Percentiles rank a stretch among this genome's conserved stretches.
phyloP scores from a whole-genome alignment of 208 protist genomes.

The Wallacemonas sp. region DNA sequence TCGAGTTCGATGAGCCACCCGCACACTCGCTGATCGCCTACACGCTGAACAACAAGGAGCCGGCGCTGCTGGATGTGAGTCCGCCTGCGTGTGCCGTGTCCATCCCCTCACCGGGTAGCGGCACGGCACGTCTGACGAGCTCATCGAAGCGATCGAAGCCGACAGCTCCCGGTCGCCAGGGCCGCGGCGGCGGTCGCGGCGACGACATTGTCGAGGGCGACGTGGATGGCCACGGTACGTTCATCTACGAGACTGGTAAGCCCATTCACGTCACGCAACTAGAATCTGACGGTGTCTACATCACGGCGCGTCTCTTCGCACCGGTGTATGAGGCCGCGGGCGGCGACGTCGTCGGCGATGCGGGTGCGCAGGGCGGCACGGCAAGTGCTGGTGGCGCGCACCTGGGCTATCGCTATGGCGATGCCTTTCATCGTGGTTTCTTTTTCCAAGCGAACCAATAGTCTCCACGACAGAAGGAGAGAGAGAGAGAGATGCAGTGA shows the following conservation, averaged over 20 bases:
- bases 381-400: constrained; percentile 36
- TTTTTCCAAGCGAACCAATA: constrained; percentile 18
- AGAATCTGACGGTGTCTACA: constrained; percentile 49
- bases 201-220: constrained; percentile 38
- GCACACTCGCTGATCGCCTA: constrained; percentile 68
- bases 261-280: constrained; percentile 67
- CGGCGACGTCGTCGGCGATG: constrained; percentile 20
- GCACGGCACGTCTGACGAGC: too few species aligned
- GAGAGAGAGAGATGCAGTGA: too few species aligned
- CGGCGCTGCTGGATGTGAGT: constrained; percentile 50
- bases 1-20: constrained; percentile 77
- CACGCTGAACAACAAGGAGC: constrained; percentile 77
- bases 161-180: too few species aligned
- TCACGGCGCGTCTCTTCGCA: constrained; percentile 78
- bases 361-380: constrained; percentile 32
- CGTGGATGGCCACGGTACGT: constrained; percentile 44
- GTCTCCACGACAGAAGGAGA: too few species aligned
- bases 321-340: constrained; percentile 41
- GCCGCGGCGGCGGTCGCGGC: constrained; percentile 3
- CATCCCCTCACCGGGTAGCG: constrained; percentile 9
- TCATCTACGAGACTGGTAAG: constrained; percentile 54
- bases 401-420: constrained; percentile 69
- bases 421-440: constrained; percentile 72
- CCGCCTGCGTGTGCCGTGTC: constrained; percentile 46
- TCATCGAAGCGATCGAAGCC: too few species aligned